Evolutionary conservation across 345 rosid species (phyloP).

Genomic region (Dimocarpus longan): DNA sequence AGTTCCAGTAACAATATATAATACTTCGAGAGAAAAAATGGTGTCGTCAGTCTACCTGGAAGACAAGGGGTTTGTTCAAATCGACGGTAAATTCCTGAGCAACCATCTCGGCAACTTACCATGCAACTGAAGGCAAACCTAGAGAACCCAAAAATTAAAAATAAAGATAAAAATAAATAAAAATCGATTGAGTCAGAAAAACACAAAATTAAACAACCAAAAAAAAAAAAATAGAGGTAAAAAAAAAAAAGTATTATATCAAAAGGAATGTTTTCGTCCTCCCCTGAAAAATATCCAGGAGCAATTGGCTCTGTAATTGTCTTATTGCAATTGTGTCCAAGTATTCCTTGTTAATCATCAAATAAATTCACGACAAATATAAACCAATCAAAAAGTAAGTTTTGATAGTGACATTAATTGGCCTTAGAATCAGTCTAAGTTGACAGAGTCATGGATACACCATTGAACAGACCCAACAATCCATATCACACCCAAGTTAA

Average conservation of each 20-base stretch:
- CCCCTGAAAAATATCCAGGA: neutral
- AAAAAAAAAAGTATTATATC: neutral
- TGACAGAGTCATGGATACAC: neutral
- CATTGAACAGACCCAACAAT: neutral
- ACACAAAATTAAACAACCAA: neutral
- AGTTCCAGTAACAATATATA: neutral
- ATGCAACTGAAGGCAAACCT: constrained; percentile 20
- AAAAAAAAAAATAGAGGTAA: neutral
- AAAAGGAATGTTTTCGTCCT: neutral
- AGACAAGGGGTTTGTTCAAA: constrained; percentile 85
- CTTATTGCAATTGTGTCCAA: neutral
- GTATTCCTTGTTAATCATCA: neutral
- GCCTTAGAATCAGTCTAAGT: neutral
- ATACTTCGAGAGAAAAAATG: neutral
- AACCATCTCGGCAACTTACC: constrained; percentile 60
- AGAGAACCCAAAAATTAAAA: too few relatives aligned
- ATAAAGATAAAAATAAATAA: neutral
- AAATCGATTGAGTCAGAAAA: constrained; percentile 8
- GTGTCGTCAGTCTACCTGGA: constrained; percentile 61
- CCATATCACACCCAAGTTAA: neutral
- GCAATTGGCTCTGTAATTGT: neutral
- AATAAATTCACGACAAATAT: neutral
- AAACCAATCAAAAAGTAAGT: neutral
- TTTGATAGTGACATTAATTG: neutral
- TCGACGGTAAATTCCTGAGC: constrained; percentile 77